phyloP scores from a whole-genome alignment of 768 basidiomycete species.

The Pleurotus tuber-regium region DNA sequence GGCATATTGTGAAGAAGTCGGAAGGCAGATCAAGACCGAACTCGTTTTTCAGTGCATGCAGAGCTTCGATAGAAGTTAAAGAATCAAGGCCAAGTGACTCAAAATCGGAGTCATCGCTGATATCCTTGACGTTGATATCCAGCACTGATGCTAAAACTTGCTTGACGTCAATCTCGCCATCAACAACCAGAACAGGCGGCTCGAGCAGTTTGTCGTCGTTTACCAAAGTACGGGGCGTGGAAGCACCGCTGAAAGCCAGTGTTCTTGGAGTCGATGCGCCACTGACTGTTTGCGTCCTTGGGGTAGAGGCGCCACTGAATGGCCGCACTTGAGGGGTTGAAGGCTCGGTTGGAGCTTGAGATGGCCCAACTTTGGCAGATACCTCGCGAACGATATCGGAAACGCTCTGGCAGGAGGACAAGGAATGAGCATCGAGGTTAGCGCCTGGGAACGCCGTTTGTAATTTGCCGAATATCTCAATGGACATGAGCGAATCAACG shows the following conservation, averaged over 20 bases:
- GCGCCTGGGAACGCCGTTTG: conserved; percentile 29
- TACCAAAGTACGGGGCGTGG: conserved; percentile 22
- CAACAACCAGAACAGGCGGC: conserved; percentile 16
- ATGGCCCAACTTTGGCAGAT: conserved; percentile 6
- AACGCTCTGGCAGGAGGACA: conserved; percentile 33
- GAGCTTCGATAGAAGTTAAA: conserved; percentile 59
- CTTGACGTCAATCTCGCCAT: conserved; percentile 29
- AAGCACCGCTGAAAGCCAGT: background rate
- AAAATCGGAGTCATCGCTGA: conserved; percentile 48
- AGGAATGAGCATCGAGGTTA: conserved; percentile 25
- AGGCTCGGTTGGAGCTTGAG: conserved; percentile 12
- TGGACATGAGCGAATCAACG: conserved; percentile 61
- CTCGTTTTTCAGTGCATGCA: conserved; percentile 42
- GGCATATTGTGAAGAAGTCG: conserved; percentile 37
- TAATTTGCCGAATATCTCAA: conserved; percentile 47
- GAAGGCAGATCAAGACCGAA: conserved; percentile 41
- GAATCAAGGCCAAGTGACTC: conserved; percentile 60
- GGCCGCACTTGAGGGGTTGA: conserved; percentile 32
- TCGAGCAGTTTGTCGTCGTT: conserved; percentile 30
- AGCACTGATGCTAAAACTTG: conserved; percentile 43
- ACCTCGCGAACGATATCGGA: conserved; percentile 33
- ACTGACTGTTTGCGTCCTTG: conserved; percentile 29
- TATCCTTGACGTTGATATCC: conserved; percentile 34
- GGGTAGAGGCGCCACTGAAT: conserved; percentile 26
- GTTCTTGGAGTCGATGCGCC: conserved; percentile 36